Evolutionary conservation across 768 basidiomycete genomes (phyloP), one percentile per base, ranked within the genome.

Genomic region (Boletus bicolor): DNA sequence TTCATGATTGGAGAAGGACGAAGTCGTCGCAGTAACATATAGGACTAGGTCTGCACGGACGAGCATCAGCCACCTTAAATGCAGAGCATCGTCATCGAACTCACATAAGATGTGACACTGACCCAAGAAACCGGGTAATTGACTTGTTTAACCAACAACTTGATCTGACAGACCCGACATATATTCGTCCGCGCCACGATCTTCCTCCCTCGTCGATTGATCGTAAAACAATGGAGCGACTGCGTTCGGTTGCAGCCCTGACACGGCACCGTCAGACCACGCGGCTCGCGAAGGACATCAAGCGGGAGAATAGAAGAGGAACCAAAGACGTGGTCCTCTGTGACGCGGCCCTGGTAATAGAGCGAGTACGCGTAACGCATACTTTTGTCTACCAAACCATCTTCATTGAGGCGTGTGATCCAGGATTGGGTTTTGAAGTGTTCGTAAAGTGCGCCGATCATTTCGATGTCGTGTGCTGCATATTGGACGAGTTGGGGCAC

Each of bases 401-500:
- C 54, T 12, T 63, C 58, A 21, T 61, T 65, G 42, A 3, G 3
- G 1, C 47, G 21, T 0, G 60, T 71, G 49, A 70, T 67, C 67
- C 69, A 70, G 0, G 49, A 49, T 8, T 54, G n/a, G 36, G 57
- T 12, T 9, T 57, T 57, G 54, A 79, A 78, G 45, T 71, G 60
- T 6, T 66, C 61, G 60, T 74, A 74, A 24, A 78, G 67, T 2
- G 64, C 56, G 11, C 62, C 67, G 51, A 79, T 73, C 55, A 77
- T 67, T 32, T 68, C 66, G 45, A 78, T 72, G 62, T 79, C 78
- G 56, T 73, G 72, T 6, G 76, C 75, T 3, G 78, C 77, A 36
- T 79, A 79, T 17, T 66, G 63, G 26, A 77, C 66, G 32, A 78
- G 69, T 14, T 67, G 63, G 1, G 67, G 39, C 6, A 64, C n/a